phyloP scores from a whole-genome alignment of 208 protist genomes.

The Trypanosoma cruzi region DNA sequence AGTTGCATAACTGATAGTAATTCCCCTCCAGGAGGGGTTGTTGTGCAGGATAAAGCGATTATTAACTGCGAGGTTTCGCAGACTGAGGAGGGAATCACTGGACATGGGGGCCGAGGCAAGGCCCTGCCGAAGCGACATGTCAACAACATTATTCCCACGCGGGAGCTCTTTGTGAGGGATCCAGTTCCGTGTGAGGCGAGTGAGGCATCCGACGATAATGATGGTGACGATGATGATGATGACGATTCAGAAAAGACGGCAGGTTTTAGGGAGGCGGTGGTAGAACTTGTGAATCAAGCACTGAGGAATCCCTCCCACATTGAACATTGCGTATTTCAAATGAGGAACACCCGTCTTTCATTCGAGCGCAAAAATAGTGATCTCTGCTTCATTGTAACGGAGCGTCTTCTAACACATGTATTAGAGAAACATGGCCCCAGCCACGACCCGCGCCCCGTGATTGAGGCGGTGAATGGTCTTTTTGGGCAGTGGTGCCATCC shows the following conservation, averaged over 20 bases:
- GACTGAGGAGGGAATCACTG: constrained; percentile 40
- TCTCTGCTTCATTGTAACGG: constrained; percentile 74
- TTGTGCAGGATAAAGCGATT: constrained; percentile 22
- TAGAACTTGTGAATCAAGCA: constrained; percentile 40
- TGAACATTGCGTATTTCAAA: constrained; percentile 51
- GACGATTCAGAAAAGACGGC: constrained; percentile 35
- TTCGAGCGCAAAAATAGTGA: constrained; percentile 50
- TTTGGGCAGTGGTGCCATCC: constrained; percentile 72
- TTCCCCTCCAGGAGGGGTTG: constrained; percentile 3
- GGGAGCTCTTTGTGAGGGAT: constrained; percentile 66
- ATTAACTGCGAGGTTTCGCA: not conserved
- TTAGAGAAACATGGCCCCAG: constrained; percentile 29
- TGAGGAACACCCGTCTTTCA: constrained; percentile 61
- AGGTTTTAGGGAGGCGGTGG: constrained; percentile 42
- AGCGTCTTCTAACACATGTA: constrained; percentile 64
- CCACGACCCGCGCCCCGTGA: constrained; percentile 13
- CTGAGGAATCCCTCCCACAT: constrained; percentile 55
- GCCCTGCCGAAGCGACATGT: constrained; percentile 33
- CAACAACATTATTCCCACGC: constrained; percentile 43
- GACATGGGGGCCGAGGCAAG: constrained; percentile 36
- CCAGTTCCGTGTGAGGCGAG: constrained; percentile 30
- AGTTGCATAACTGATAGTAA: constrained; percentile 8
- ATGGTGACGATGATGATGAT: constrained; percentile 41
- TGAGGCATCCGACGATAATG: constrained; percentile 21
- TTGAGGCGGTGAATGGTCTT: constrained; percentile 35